These are phyloP conservation scores for Dactylella cylindrospora DNA, from an alignment of 2,329 filamentous ascomycete species.

Conservation along the genomic window DNA sequence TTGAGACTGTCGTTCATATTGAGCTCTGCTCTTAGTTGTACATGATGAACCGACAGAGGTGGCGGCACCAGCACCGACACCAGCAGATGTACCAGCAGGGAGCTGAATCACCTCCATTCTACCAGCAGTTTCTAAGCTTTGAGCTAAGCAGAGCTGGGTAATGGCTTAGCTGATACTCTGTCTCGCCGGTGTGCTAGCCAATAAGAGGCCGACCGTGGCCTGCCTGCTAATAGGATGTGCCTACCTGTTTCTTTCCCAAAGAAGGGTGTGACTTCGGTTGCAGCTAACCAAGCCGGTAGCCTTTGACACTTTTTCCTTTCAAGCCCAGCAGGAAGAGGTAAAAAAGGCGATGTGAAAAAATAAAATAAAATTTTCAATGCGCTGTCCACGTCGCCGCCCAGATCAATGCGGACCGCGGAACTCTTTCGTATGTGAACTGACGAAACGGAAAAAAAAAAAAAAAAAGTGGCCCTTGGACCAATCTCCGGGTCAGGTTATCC, in stretches of 20 bases:
- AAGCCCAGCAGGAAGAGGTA: too few species aligned
- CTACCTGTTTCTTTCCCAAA: constrained; percentile 27
- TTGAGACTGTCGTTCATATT: constrained; percentile 38
- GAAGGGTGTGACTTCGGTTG: constrained; percentile 22
- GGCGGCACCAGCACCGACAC: constrained; percentile 27
- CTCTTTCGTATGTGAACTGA: too few species aligned
- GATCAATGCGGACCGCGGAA: constrained; percentile 32
- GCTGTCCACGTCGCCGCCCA: too few species aligned
- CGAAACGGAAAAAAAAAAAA: constrained; percentile 2
- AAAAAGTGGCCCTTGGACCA: too few species aligned
- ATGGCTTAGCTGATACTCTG: constrained; percentile 41
- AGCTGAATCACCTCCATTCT: constrained; percentile 43
- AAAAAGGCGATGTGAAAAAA: too few species aligned
- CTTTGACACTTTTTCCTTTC: too few species aligned
- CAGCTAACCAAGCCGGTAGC: constrained; percentile 28
- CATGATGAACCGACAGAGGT: too few species aligned
- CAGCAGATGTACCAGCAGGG: constrained; percentile 15
- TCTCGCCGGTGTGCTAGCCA: constrained; percentile 15
- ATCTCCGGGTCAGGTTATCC: too few species aligned
- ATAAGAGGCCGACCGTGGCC: constrained; percentile 16
- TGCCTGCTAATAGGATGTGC: constrained; percentile 22
- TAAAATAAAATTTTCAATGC: too few species aligned
- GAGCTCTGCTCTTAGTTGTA: constrained; percentile 41
- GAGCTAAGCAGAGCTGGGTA: too few species aligned
- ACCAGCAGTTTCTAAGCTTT: constrained; percentile 28